phyloP scores from a whole-genome alignment of 1,139 yeast species.

The Pichia sp. region DNA sequence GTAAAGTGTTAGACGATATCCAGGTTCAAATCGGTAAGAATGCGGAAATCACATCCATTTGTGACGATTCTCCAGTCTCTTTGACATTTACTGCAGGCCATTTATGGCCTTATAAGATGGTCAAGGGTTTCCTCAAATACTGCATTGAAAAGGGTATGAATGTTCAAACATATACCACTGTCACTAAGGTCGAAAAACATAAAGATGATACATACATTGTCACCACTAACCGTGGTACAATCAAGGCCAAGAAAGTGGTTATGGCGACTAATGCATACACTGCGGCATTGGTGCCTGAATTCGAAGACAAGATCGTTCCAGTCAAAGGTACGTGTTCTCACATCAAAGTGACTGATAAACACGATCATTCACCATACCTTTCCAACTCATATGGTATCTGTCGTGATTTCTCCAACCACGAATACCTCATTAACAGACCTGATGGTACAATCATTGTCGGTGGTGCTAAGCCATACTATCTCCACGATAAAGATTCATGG shows the following conservation, averaged over 20 bases:
- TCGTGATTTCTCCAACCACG: constrained; percentile 23
- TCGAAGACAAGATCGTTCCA: constrained; percentile 25
- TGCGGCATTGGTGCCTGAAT: constrained; percentile 30
- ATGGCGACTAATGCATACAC: constrained; percentile 43
- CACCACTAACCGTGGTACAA: constrained; percentile 34
- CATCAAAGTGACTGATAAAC: constrained; percentile 19
- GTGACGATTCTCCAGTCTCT: constrained; percentile 34
- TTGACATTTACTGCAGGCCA: constrained; percentile 41
- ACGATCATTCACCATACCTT: constrained; percentile 25
- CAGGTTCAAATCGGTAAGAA: constrained; percentile 27
- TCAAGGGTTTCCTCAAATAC: constrained; percentile 34
- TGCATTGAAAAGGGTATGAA: constrained; percentile 36
- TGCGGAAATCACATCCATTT: constrained; percentile 26
- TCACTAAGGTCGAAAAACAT: constrained; percentile 9
- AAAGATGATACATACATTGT: constrained; percentile 29
- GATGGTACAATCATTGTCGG: constrained; percentile 33
- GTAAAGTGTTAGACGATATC: constrained; percentile 20
- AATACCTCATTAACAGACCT: constrained; percentile 32
- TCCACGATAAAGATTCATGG: constrained; percentile 21
- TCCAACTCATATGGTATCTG: constrained; percentile 29
- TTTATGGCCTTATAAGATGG: constrained; percentile 42
- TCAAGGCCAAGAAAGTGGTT: constrained; percentile 34
- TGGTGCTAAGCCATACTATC: constrained; percentile 26
- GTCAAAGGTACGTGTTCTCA: constrained; percentile 28
- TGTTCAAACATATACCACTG: constrained; percentile 41